A percentile compares a stretch with the other conserved stretches of the same genome.
Evolutionary conservation across 2,329 filamentous ascomycete species (phyloP).

Genomic region (Fusarium humuli): DNA sequence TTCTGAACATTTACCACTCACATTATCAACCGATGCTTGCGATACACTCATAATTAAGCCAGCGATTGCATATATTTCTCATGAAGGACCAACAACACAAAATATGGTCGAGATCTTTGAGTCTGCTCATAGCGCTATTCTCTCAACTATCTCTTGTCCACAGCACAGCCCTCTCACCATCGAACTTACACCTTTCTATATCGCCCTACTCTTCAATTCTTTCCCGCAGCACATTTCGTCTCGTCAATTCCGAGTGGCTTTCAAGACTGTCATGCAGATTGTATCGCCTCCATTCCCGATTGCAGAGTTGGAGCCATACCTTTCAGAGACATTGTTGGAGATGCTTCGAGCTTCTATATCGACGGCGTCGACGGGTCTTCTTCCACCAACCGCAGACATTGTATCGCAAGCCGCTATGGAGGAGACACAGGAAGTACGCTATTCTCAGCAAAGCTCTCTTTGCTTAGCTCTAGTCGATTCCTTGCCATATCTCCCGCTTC

Average conservation of each 20-base stretch:
- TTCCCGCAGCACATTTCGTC: constrained; percentile 84
- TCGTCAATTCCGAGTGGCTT: constrained; percentile 88
- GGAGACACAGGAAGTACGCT: constrained; percentile 47
- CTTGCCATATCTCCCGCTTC: constrained; percentile 77
- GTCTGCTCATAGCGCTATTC: constrained; percentile 83
- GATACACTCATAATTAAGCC: constrained; percentile 80
- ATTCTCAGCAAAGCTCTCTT: constrained; percentile 85
- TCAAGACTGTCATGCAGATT: constrained; percentile 85
- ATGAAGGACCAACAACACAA: constrained; percentile 57
- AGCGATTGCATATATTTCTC: constrained; percentile 77
- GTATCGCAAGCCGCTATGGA: constrained; percentile 48
- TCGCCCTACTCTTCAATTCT: constrained; percentile 81
- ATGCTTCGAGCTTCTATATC: constrained; percentile 74
- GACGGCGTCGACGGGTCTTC: constrained; percentile 59
- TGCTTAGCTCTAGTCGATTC: constrained; percentile 83
- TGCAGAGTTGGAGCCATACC: constrained; percentile 76
- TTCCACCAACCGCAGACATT: constrained; percentile 56
- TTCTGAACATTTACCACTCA: constrained; percentile 83
- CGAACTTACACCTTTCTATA: constrained; percentile 82
- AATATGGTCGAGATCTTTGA: constrained; percentile 77
- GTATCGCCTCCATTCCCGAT: constrained; percentile 83
- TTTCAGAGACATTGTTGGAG: constrained; percentile 85
- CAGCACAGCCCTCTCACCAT: constrained; percentile 78
- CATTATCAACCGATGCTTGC: constrained; percentile 73
- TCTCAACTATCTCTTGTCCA: constrained; percentile 83